These are phyloP conservation scores for Chrysosporium queenslandicum DNA, from an alignment of 2,329 filamentous ascomycete species.

Conservation along the genomic window DNA sequence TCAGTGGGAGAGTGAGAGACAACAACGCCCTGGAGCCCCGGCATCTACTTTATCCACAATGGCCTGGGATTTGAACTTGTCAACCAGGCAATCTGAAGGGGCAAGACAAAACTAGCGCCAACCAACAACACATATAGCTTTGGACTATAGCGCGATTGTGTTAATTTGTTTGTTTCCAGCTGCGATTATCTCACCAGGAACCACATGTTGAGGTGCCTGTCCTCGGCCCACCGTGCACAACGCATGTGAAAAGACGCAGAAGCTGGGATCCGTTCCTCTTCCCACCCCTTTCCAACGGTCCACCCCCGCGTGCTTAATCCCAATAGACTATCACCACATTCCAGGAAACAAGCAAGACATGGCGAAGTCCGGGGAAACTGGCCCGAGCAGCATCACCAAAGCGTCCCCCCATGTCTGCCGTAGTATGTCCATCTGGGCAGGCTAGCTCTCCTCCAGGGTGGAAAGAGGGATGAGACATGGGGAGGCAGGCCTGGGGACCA, in stretches of 20 bases:
- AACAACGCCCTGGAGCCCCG: too few relatives aligned
- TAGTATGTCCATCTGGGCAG: background rate
- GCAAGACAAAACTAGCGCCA: too few relatives aligned
- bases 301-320: conserved; percentile 8
- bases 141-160: too few relatives aligned
- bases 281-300: background rate
- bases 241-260: background rate
- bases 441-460: background rate
- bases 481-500: background rate
- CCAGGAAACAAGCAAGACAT: background rate
- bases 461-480: background rate
- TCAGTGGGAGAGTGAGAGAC: too few relatives aligned
- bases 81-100: too few relatives aligned
- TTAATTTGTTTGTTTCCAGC: too few relatives aligned
- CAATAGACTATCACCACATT: conserved; percentile 1
- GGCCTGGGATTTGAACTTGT: too few relatives aligned
- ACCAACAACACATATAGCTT: too few relatives aligned
- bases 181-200: too few relatives aligned
- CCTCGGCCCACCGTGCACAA: background rate
- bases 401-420: background rate
- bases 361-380: background rate
- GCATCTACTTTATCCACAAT: too few relatives aligned
- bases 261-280: background rate
- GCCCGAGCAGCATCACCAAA: background rate
- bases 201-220: background rate